These are phyloP conservation scores for Leccinum sublutescens DNA, from an alignment of 768 basidiomycete species.

Conservation along the genomic window DNA sequence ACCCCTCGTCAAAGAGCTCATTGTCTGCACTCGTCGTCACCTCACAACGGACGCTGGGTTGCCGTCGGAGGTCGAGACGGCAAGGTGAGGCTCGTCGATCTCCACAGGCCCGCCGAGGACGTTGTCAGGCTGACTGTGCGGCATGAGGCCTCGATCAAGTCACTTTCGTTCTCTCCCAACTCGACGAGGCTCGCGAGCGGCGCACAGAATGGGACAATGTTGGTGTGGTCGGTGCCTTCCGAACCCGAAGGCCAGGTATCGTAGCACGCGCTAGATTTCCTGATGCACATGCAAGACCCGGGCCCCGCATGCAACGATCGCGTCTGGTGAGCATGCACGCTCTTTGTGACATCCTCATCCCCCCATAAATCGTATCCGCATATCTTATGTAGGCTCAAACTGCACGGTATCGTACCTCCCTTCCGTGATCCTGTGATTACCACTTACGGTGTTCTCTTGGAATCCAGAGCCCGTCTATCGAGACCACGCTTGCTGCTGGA, in stretches of 20 bases:
- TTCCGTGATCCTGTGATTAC: not conserved
- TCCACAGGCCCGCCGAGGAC: not conserved
- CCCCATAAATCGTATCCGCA: not conserved
- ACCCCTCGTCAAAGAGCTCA: constrained; percentile 5
- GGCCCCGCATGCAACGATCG: constrained; percentile 63
- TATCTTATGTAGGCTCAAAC: constrained; percentile 65
- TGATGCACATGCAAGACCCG: constrained; percentile 57
- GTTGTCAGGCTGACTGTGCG: constrained; percentile 1
- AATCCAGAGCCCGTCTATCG: constrained; percentile 29
- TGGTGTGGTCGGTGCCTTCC: constrained; percentile 15
- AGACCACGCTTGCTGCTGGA: constrained; percentile 77
- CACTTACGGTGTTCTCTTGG: not conserved
- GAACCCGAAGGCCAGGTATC: constrained; percentile 79
- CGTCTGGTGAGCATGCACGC: constrained; percentile 54
- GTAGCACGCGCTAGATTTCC: constrained; percentile 79
- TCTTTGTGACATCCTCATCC: not conserved
- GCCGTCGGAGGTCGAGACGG: constrained; percentile 19
- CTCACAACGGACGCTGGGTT: constrained; percentile 1
- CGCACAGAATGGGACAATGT: constrained; percentile 14
- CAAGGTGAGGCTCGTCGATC: constrained; percentile 10
- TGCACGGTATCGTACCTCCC: constrained; percentile 51
- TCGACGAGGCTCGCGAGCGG: constrained; percentile 17
- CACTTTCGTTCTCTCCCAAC: constrained; percentile 11
- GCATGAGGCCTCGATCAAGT: constrained; percentile 2
- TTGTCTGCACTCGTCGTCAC: too few species aligned